A percentile compares a stretch with the other conserved stretches of the same genome.
Evolutionary conservation across 2,329 filamentous ascomycete genomes (phyloP).

Genomic region (Aspergillus quadrilineatus): DNA sequence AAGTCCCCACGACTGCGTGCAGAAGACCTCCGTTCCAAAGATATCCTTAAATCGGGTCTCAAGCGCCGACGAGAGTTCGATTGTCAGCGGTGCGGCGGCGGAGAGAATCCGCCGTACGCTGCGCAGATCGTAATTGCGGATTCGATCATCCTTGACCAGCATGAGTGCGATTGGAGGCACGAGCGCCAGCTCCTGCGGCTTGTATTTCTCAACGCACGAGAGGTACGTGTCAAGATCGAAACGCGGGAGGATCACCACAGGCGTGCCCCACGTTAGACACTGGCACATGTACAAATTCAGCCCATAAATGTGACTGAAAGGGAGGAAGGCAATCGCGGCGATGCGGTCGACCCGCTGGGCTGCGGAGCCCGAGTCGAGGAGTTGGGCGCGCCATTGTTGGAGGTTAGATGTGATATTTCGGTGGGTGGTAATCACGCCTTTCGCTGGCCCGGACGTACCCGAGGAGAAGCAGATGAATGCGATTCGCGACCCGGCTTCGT

Average conservation of each 20-base stretch:
- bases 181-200: not conserved
- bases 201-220: not conserved
- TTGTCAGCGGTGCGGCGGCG: constrained; percentile 3
- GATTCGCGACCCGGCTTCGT: not conserved
- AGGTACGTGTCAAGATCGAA: not conserved
- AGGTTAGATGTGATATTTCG: constrained; percentile 5
- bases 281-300: constrained; percentile 4
- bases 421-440: constrained; percentile 5
- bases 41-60: not conserved
- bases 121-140: not conserved
- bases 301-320: constrained; percentile 8
- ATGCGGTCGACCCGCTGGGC: not conserved
- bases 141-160: constrained; percentile 1
- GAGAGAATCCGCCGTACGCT: not conserved
- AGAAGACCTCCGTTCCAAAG: not conserved
- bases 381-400: constrained; percentile 1
- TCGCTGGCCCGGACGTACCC: not conserved
- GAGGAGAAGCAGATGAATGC: constrained; percentile 11
- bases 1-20: constrained; percentile 2
- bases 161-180: constrained; percentile 3
- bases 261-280: not conserved
- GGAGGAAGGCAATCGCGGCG: constrained; percentile 7
- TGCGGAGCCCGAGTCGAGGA: constrained; percentile 1
- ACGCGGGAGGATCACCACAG: not conserved
- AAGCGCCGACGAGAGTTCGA: not conserved